Evolutionary conservation across 2,329 filamentous ascomycete species (phyloP).

Genomic region (Aspergillus glaucus): DNA sequence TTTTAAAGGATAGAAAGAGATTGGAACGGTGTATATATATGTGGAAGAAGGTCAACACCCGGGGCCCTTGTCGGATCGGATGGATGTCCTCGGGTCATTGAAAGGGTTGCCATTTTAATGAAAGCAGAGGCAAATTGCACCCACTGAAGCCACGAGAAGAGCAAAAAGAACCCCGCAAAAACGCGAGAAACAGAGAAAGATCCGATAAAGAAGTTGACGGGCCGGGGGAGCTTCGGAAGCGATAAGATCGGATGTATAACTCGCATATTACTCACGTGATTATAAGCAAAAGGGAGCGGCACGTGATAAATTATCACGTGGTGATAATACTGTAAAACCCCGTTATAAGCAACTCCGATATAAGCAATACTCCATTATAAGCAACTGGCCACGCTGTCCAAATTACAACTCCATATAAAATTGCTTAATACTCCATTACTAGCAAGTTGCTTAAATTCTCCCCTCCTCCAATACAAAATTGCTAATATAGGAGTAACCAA

Average conservation of each 20-base stretch:
- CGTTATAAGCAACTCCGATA: too few species aligned
- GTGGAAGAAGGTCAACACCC: neutral
- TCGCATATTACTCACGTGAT: neutral
- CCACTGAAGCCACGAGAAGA: neutral
- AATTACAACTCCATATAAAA: too few species aligned
- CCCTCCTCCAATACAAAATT: too few species aligned
- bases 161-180: conserved; percentile 5
- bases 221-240: conserved; percentile 2
- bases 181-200: neutral
- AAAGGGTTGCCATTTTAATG: neutral
- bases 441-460: too few species aligned
- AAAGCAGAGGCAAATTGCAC: conserved; percentile 3
- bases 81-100: neutral
- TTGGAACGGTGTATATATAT: too few species aligned
- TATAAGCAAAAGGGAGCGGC: neutral
- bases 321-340: too few species aligned
- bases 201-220: conserved; percentile 4
- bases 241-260: conserved; percentile 13
- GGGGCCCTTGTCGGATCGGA: neutral
- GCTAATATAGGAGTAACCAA: too few species aligned
- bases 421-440: too few species aligned
- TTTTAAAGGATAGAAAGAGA: neutral
- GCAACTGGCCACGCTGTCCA: too few species aligned
- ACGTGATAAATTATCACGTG: neutral
- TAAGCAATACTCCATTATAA: too few species aligned